These are phyloP conservation scores for Rhododendron griersonianum DNA, from an alignment of 148 eudicot species.

Conservation along the genomic window DNA sequence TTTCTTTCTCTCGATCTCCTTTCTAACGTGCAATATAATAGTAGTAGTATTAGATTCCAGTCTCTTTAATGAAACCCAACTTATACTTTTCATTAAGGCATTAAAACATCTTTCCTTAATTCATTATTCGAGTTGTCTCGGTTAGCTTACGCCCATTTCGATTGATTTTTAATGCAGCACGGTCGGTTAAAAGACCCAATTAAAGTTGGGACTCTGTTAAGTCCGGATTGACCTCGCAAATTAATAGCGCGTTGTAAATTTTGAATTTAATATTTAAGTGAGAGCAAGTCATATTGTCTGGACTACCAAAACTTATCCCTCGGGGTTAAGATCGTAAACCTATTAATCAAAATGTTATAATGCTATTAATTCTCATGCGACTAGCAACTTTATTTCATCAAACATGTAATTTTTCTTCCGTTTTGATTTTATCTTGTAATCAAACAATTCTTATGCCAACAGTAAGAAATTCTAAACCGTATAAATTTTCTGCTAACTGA, in stretches of 20 bases:
- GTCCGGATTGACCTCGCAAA: not conserved
- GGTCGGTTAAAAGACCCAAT: too few species aligned
- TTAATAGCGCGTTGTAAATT: not conserved
- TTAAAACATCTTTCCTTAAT: not conserved
- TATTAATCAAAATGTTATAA: not conserved
- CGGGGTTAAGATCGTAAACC: not conserved
- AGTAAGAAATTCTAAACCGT: too few species aligned
- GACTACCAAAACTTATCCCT: not conserved
- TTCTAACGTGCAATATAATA: conserved; percentile 6
- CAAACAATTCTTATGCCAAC: not conserved
- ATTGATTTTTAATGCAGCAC: not conserved
- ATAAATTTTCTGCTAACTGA: too few species aligned
- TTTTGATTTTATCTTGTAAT: not conserved
- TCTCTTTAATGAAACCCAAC: not conserved
- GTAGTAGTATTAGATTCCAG: not conserved
- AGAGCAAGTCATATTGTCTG: not conserved
- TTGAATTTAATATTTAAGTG: not conserved
- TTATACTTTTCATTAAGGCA: not conserved
- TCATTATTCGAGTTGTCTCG: not conserved
- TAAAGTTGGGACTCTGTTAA: too few species aligned
- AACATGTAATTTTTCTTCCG: not conserved
- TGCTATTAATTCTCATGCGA: not conserved
- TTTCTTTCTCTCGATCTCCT: not conserved
- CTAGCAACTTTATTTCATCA: not conserved
- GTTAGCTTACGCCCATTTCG: not conserved